These are phyloP conservation scores for Ophiostoma tasmaniense DNA, from an alignment of 2,329 filamentous ascomycete species.

Conservation along the genomic window DNA sequence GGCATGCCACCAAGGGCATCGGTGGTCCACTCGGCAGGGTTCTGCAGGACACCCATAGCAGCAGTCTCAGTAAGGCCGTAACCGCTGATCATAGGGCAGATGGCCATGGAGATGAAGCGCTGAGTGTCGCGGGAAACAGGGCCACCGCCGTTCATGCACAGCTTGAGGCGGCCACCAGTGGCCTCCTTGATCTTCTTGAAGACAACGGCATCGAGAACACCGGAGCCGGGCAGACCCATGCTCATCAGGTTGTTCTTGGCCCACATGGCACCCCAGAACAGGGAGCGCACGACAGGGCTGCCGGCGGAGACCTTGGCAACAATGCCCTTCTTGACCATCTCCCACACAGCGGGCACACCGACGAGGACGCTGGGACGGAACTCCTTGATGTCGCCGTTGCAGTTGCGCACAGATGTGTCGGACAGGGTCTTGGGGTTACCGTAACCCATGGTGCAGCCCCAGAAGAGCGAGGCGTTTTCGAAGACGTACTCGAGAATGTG, in stretches of 20 bases:
- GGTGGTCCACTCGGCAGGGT: slow-evolving; percentile 70
- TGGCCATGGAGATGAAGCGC: slow-evolving; percentile 78
- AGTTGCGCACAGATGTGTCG: slow-evolving; percentile 73
- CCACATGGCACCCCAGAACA: slow-evolving; percentile 59
- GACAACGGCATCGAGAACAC: slow-evolving; percentile 65
- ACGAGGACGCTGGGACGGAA: slow-evolving; percentile 76
- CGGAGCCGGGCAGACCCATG: slow-evolving; percentile 54
- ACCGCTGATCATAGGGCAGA: slow-evolving; percentile 81
- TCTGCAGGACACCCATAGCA: slow-evolving; percentile 66
- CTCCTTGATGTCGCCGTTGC: slow-evolving; percentile 79
- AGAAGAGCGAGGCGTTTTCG: slow-evolving; percentile 73
- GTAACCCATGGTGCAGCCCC: slow-evolving; percentile 84
- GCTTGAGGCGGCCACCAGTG: slow-evolving; percentile 70
- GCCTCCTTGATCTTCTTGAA: slow-evolving; percentile 91
- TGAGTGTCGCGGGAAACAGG: slow-evolving; percentile 79
- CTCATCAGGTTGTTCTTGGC: slow-evolving; percentile 44
- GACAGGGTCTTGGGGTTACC: slow-evolving; percentile 80
- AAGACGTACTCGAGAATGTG: slow-evolving; percentile 90
- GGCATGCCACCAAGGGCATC: slow-evolving; percentile 65
- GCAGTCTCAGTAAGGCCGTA: slow-evolving; percentile 83
- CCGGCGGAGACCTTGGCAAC: slow-evolving; percentile 64
- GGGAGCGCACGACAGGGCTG: slow-evolving; percentile 57
- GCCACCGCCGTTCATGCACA: slow-evolving; percentile 80
- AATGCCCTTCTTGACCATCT: slow-evolving; percentile 86
- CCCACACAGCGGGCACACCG: slow-evolving; percentile 83